Percentiles rank a stretch among this genome's conserved stretches.
phyloP scores from a whole-genome alignment of 305 asterid species.

The Fraxinus sp. region DNA sequence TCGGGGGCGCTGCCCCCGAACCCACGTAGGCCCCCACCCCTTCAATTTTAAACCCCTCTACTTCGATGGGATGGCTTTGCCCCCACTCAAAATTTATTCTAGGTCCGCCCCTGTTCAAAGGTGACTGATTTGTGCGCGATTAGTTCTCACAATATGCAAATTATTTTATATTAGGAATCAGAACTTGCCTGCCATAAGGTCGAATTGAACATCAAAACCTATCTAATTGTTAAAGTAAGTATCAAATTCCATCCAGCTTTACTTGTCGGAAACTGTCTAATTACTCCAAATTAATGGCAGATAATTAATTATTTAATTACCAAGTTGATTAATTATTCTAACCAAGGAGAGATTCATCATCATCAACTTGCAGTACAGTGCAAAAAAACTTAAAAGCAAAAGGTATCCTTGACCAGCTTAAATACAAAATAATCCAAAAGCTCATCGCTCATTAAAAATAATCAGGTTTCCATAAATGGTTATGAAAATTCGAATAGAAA shows the following conservation, averaged over 20 bases:
- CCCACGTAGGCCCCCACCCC: too few species aligned
- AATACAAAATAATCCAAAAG: background rate
- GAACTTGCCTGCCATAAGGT: background rate
- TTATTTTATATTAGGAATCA: background rate
- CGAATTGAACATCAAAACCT: background rate
- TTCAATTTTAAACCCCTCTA: too few species aligned
- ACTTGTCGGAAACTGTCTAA: background rate
- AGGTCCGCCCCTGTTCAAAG: too few species aligned
- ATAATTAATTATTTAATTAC: background rate
- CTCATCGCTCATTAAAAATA: background rate
- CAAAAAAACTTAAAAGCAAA: background rate
- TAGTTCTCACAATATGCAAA: slow-evolving; percentile 17
- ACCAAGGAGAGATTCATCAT: background rate
- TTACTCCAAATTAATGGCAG: background rate
- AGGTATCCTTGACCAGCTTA: background rate
- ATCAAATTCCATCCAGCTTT: background rate
- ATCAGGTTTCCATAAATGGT: background rate
- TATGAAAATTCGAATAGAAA: too few species aligned
- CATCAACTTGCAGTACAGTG: background rate
- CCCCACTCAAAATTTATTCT: too few species aligned
- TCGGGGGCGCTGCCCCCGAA: too few species aligned
- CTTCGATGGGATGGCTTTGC: too few species aligned
- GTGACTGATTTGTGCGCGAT: slow-evolving; percentile 6
- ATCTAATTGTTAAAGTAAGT: background rate
- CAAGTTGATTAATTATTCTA: background rate